Conservation (phyloP, 192 early-diverging fungal species). For the Coemansia sp. region DNA sequence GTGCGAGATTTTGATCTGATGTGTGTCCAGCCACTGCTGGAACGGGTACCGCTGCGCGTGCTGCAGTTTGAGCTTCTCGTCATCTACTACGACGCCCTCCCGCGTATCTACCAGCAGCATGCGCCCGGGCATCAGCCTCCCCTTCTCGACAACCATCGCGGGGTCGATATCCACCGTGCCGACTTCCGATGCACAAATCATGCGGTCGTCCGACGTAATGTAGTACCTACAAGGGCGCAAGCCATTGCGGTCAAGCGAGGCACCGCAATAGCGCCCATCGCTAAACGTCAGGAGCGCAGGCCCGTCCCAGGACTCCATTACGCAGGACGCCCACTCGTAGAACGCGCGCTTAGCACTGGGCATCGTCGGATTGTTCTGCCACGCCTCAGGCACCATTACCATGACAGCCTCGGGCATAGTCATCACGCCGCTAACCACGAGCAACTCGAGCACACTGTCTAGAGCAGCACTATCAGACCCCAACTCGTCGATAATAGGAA, state of each 20-base stretch:
- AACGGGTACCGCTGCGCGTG: constrained; percentile 73
- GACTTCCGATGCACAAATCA: constrained; percentile 98
- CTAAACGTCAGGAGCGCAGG: constrained; percentile 97
- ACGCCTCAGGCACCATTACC: constrained; percentile 99
- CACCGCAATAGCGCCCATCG: constrained; percentile 96
- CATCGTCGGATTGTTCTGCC: constrained; percentile 88
- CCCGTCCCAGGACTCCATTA: constrained; percentile 99
- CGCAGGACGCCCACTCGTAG: constrained; percentile 95
- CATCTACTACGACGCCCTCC: constrained; percentile 87
- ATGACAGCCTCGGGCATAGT: constrained; percentile 94
- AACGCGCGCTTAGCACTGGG: constrained; percentile 82
- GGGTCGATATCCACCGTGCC: constrained; percentile 85
- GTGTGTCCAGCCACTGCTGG: constrained; percentile 78
- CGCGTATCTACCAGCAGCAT: constrained; percentile 96
- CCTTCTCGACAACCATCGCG: constrained; percentile 79
- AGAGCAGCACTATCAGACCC: constrained; percentile 97
- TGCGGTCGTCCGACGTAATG: constrained; percentile 83
- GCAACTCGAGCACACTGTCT: constrained; percentile 94
- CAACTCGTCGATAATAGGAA: constrained; percentile 93
- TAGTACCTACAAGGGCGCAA: constrained; percentile 98
- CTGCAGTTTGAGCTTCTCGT: constrained; percentile 80
- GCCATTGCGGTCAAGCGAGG: constrained; percentile 98
- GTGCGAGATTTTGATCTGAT: constrained; percentile 73
- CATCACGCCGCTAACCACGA: constrained; percentile 87
- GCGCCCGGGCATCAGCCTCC: constrained; percentile 91